phyloP scores from a whole-genome alignment of 2,329 filamentous ascomycete species.

The Fusarium duplospermum region DNA sequence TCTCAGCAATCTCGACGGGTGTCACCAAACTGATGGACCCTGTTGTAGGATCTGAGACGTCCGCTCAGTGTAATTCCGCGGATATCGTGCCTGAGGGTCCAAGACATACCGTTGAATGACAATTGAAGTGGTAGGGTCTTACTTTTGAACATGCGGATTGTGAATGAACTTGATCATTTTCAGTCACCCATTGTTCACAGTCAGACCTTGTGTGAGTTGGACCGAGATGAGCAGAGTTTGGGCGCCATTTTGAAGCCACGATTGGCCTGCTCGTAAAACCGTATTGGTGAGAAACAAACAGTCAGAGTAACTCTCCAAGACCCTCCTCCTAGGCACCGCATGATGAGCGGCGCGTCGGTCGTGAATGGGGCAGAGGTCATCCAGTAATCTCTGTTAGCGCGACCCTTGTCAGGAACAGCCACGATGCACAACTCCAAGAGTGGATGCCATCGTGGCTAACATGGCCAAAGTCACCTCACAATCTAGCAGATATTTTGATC shows the following conservation, averaged over 20 bases:
- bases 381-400: slow-evolving; percentile 11
- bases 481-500: slow-evolving; percentile 23
- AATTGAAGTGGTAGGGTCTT: background rate
- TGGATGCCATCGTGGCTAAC: slow-evolving; percentile 20
- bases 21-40: background rate
- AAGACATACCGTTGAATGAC: background rate
- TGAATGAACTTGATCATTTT: background rate
- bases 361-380: background rate
- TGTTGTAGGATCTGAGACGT: background rate
- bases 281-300: background rate
- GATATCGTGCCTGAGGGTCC: background rate
- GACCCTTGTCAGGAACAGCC: slow-evolving; percentile 24
- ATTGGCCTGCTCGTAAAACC: background rate
- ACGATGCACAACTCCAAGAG: slow-evolving; percentile 1
- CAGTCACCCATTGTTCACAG: background rate
- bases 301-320: background rate
- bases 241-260: background rate
- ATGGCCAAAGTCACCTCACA: slow-evolving; percentile 2
- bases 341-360: slow-evolving; percentile 17
- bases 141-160: background rate
- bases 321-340: background rate
- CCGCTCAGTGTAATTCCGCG: background rate
- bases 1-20: background rate
- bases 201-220: background rate
- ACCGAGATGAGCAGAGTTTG: background rate